Conservation (phyloP, 805 yeast species). For the Zygotorulaspora florentina region DNA sequence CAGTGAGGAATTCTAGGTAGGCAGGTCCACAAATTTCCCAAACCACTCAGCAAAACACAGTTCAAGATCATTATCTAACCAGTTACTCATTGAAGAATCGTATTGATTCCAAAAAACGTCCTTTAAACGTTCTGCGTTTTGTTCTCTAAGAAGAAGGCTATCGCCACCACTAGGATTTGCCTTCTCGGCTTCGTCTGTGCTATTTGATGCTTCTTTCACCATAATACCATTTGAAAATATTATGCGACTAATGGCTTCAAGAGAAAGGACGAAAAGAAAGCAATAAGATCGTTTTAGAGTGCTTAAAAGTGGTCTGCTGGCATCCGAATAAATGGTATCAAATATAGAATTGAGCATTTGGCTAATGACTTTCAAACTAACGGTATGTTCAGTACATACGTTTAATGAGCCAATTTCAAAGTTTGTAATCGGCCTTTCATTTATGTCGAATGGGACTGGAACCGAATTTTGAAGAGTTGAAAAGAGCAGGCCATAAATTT, state of each 20-base stretch:
- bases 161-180: not conserved
- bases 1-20: not conserved
- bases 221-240: slow-evolving; percentile 1
- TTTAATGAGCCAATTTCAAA: slow-evolving; percentile 3
- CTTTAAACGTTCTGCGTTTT: not conserved
- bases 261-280: slow-evolving; percentile 1
- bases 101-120: not conserved
- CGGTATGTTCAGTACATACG: not conserved
- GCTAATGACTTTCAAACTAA: slow-evolving; percentile 2
- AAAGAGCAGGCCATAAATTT: slow-evolving; percentile 1
- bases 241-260: not conserved
- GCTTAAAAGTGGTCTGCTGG: not conserved
- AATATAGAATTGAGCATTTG: slow-evolving; percentile 1
- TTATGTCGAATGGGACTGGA: not conserved
- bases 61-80: slow-evolving; percentile 3
- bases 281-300: not conserved
- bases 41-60: slow-evolving; percentile 1
- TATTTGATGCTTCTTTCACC: slow-evolving; percentile 1
- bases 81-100: not conserved
- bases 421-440: not conserved
- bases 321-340: not conserved
- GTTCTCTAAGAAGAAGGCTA: not conserved
- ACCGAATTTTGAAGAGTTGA: slow-evolving; percentile 3
- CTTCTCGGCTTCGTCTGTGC: not conserved
- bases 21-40: not conserved